These are phyloP conservation scores for Polyporus arcularius DNA, from an alignment of 768 basidiomycete species.

Conservation along the genomic window DNA sequence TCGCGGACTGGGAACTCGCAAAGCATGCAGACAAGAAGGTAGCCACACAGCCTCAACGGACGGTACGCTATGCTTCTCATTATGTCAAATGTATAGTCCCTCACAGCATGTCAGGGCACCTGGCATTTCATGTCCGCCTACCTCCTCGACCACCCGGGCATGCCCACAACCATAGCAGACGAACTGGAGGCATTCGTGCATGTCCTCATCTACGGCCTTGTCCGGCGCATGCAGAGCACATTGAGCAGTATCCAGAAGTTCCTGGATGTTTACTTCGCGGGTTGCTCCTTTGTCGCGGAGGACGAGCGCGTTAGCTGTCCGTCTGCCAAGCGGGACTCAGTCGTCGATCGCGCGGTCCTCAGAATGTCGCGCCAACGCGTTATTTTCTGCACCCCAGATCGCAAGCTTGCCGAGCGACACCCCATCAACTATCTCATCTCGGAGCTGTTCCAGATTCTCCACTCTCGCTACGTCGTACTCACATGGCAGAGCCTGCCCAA, in stretches of 20 bases:
- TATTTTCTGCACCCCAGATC: background rate
- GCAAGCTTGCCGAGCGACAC: background rate
- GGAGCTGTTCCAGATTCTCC: background rate
- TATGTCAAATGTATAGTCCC: too few relatives aligned
- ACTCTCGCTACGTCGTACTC: background rate
- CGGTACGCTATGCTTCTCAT: background rate
- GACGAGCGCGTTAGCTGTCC: background rate
- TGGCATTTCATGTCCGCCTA: conserved; percentile 18
- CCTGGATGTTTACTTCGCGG: background rate
- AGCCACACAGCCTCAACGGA: background rate
- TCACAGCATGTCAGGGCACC: conserved; percentile 5
- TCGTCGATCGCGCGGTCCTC: too few relatives aligned
- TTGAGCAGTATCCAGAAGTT: background rate
- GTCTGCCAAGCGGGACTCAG: background rate
- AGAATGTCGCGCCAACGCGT: background rate
- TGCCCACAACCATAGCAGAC: conserved; percentile 7
- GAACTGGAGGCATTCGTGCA: conserved; percentile 17
- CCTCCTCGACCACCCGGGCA: background rate
- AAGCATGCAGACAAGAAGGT: background rate
- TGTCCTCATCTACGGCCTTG: conserved; percentile 8
- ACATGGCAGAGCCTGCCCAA: background rate
- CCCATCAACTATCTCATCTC: background rate
- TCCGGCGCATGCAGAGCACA: background rate
- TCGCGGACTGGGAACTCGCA: background rate
- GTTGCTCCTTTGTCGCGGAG: background rate